phyloP scores from a whole-genome alignment of 2,329 filamentous ascomycete genomes.

The Xylaria sp. region DNA sequence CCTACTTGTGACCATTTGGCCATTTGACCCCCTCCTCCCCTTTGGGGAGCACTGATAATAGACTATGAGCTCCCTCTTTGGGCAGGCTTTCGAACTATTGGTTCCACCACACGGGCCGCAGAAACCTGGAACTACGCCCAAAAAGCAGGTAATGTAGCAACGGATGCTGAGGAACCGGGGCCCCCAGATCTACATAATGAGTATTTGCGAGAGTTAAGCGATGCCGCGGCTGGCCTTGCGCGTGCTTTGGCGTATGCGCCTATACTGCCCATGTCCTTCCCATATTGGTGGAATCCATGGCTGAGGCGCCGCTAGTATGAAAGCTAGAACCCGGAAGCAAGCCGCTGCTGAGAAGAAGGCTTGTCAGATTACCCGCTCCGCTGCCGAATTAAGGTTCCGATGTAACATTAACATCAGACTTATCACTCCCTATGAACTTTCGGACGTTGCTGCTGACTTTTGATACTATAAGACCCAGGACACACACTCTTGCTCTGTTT shows the following conservation, averaged over 20 bases:
- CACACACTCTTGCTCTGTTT: no score
- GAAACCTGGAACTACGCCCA: slow-evolving; percentile 21
- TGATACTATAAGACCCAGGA: background rate
- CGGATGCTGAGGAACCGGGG: slow-evolving; percentile 5
- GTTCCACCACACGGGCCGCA: slow-evolving; percentile 3
- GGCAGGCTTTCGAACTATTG: slow-evolving; percentile 13
- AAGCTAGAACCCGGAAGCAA: slow-evolving; percentile 18
- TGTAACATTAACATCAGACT: slow-evolving; percentile 1
- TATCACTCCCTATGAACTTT: background rate
- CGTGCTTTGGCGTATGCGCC: slow-evolving; percentile 21
- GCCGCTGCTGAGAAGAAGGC: background rate
- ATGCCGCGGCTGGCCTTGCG: background rate
- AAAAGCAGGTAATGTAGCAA: slow-evolving; percentile 10
- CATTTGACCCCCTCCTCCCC: background rate
- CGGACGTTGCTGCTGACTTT: background rate
- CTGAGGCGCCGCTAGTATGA: slow-evolving; percentile 20
- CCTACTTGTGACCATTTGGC: slow-evolving; percentile 11
- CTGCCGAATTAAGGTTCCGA: slow-evolving; percentile 14
- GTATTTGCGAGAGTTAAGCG: slow-evolving; percentile 8
- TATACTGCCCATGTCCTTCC: background rate
- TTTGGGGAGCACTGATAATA: slow-evolving; percentile 5
- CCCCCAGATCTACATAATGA: slow-evolving; percentile 6
- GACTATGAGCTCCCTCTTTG: slow-evolving; percentile 19
- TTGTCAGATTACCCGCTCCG: background rate
- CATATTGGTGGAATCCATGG: slow-evolving; percentile 29